Base-by-base conservation (phyloP, 2,329 filamentous ascomycete genomes). In the Cyanodermella asteris region DNA sequence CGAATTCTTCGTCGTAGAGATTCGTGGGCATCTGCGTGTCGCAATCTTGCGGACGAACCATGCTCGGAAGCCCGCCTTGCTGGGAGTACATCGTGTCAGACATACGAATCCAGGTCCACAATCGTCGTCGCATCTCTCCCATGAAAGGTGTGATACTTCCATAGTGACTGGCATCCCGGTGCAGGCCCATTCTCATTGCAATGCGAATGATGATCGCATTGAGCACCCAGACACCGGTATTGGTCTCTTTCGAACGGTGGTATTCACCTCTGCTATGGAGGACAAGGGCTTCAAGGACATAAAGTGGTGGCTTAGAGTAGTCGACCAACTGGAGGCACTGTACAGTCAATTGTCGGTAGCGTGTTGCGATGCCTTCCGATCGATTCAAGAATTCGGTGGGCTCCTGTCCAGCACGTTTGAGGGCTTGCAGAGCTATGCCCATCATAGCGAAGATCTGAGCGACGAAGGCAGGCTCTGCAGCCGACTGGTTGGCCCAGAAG, bases 111-210 rank as follows among this genome's bases (percentile, higher is more conserved):
- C 53, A 55, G 1, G 48, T 46, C 55, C 56, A 60, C 10, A 59
- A 43, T 19, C 56, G 45, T 15, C 56, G 44, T 14, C 56, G 48
- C 45, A 59, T 66, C 43, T 72, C 67, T 9, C 61, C 66, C 36
- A 68, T 57, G 35, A 68, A 71, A 3, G 61, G 55, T 5, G 57
- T 54, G 29, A 72, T 59, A 31, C 59, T 61, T 3, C 62, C 50
- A 36, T 66, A 69, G 33, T 61, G 56, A 16, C 54, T 63, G 7
- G 64, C 55, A 39, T 72, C 67, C 25, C 66, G 54, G 40, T 72
- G 67, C 32, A 69, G 62, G 14, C 67, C 67, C 61, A 70, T 70
- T 14, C 64, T 54, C 64, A 72, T 70, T 8, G 66, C 66, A 21
- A 72, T 39, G 14, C 66, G 55, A 13, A 63, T 57, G 32, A 70